Evolutionary conservation across 2,329 filamentous ascomycete species (phyloP).

Genomic region (Colletotrichum scovillei): DNA sequence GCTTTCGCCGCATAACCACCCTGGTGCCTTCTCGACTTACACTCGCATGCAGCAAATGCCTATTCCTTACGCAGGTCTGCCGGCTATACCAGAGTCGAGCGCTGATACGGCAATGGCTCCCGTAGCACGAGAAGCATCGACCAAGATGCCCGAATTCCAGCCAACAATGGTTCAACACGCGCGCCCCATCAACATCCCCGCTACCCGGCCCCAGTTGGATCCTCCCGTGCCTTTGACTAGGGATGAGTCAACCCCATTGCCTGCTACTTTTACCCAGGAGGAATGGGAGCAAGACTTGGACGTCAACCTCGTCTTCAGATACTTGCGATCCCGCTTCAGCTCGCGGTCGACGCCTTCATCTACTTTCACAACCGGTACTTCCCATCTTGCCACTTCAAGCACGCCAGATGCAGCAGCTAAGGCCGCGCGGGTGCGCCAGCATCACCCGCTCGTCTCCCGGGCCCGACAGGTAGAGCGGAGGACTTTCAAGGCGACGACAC

Average conservation of each 20-base stretch:
- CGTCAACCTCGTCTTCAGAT: conserved; percentile 90
- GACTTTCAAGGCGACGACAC: conserved; percentile 65
- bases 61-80: conserved; percentile 82
- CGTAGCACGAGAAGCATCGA: conserved; percentile 62
- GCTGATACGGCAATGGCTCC: conserved; percentile 42
- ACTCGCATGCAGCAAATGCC: conserved; percentile 71
- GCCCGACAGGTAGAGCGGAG: conserved; percentile 64
- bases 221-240: conserved; percentile 12
- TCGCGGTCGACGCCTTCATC: conserved; percentile 57
- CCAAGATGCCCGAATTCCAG: conserved; percentile 58
- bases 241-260: conserved; percentile 28
- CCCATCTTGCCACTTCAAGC: conserved; percentile 60
- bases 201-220: conserved; percentile 40
- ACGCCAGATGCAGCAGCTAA: conserved; percentile 78
- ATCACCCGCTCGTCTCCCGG: conserved; percentile 85
- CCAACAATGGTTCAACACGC: conserved; percentile 56
- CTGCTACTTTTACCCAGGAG: conserved; percentile 68
- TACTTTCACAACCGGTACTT: conserved; percentile 54
- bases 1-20: conserved; percentile 77
- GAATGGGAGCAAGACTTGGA: conserved; percentile 97
- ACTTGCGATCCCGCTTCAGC: conserved; percentile 81
- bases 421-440: conserved; percentile 85
- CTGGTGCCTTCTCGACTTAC: conserved; percentile 90
- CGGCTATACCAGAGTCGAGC: conserved; percentile 68
- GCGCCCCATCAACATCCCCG: conserved; percentile 51